Base-by-base conservation (phyloP, 164 flowering plant species). In the Vitis riparia region DNA sequence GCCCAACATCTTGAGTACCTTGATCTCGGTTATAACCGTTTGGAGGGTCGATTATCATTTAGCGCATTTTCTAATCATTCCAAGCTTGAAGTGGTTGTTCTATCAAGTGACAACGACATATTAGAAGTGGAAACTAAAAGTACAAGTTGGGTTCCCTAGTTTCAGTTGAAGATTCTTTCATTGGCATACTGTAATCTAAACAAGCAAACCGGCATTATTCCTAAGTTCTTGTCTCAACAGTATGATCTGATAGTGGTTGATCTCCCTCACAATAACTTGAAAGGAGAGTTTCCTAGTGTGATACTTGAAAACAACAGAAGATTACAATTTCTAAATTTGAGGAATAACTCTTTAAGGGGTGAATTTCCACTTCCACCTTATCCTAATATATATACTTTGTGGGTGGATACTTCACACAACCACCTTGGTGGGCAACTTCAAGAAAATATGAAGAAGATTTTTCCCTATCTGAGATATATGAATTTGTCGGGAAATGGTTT, bases 181-280 rank as follows among this genome's bases (percentile, higher is more conserved):
- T 65, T 65, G 37, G 23, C 44, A 14, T 51, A 65, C 3, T 65
- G 58, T 49, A 51, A 51, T 32, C 55, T 51, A 17, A 65, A 65
- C 16, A 51, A 29, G 19, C 11, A 5, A 11, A 50, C n/a, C 4
- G 53, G 48, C 3, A 37, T 2, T 4, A n/a, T 48, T 48, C 52
- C 66, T 8, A 48, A 48, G 13, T 47, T 48, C 19, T 53, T 63
- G 0, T 17, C 29, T 19, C 23, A 16, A 19, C 30, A 57, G 13
- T 17, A 16, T 19, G 11, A 16, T 9, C 50, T 64, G 27, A 19
- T 17, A 16, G 3, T n/a, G 0, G 29, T 71, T 14, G 58, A 65
- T 50, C 57, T 71, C 17, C 58, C 74, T 56, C 63, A 64, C 32
- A 71, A 56, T 47, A 30, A 57, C 64, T 56, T 65, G 56, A 13